Conservation (phyloP, 2,329 filamentous ascomycete species). For the Blastomyces emzantsi region DNA sequence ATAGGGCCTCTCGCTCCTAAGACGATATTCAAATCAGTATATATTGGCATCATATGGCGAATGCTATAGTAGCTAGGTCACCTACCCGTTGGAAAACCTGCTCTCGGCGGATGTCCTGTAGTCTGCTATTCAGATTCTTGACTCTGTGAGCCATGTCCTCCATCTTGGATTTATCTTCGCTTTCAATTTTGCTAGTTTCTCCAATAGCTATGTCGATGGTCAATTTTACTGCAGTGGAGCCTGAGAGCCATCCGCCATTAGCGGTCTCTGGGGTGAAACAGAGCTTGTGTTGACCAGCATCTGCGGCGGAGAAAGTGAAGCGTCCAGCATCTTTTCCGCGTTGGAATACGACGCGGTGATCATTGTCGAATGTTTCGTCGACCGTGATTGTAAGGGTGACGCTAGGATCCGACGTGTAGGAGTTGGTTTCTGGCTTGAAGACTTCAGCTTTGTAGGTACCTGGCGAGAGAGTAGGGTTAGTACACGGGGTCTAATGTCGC, state of each 20-base stretch:
- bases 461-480: slow-evolving; percentile 24
- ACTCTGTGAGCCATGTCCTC: slow-evolving; percentile 81
- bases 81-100: slow-evolving; percentile 88
- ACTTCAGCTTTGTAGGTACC: slow-evolving; percentile 82
- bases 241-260: slow-evolving; percentile 61
- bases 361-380: slow-evolving; percentile 93
- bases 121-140: slow-evolving; percentile 74
- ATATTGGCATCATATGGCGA: background rate
- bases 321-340: slow-evolving; percentile 65
- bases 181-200: slow-evolving; percentile 88
- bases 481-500: background rate
- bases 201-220: slow-evolving; percentile 87
- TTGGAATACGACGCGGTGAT: slow-evolving; percentile 91
- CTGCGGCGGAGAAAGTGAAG: slow-evolving; percentile 93
- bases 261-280: slow-evolving; percentile 81
- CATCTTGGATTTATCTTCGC: slow-evolving; percentile 86
- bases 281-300: slow-evolving; percentile 89
- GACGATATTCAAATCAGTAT: slow-evolving; percentile 7
- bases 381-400: slow-evolving; percentile 85
- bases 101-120: slow-evolving; percentile 84
- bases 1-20: slow-evolving; percentile 93
- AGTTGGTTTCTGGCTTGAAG: slow-evolving; percentile 60
- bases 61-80: slow-evolving; percentile 26
- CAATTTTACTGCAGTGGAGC: slow-evolving; percentile 70
- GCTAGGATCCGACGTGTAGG: slow-evolving; percentile 64